Percentiles rank a stretch among this genome's conserved stretches.
Evolutionary conservation across 139 green algal species (phyloP).

Genomic region (Pleodorina starrii): DNA sequence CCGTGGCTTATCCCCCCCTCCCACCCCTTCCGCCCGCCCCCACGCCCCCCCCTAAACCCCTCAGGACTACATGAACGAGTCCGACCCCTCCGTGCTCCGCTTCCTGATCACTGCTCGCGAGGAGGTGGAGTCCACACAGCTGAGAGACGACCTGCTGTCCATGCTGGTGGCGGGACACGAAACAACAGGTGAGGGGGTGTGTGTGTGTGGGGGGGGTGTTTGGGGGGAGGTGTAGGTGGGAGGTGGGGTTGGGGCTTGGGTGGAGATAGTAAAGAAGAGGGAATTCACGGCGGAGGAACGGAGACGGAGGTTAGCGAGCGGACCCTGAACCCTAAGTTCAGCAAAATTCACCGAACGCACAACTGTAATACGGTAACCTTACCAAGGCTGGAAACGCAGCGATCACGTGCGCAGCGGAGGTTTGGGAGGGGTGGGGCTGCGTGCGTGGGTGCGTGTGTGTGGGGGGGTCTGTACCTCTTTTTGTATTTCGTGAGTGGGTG

Average conservation of each 20-base stretch:
- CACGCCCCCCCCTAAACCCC: not conserved
- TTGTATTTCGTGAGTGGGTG: too few species aligned
- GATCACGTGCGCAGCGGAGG: too few species aligned
- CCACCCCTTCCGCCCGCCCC: not conserved
- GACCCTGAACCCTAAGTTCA: too few species aligned
- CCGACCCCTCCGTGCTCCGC: constrained; percentile 94
- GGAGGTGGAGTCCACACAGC: constrained; percentile 89
- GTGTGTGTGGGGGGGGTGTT: not conserved
- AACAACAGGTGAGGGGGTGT: constrained; percentile 81
- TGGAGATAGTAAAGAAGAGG: not conserved
- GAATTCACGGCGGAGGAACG: too few species aligned
- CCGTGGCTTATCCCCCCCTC: too few species aligned
- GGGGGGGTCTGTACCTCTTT: not conserved
- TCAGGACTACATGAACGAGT: constrained; percentile 89
- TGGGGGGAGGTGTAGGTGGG: too few species aligned
- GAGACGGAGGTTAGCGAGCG: too few species aligned
- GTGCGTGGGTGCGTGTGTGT: not conserved
- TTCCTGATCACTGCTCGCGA: constrained; percentile 97
- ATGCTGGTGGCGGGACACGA: constrained; percentile 99
- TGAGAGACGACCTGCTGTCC: constrained; percentile 98
- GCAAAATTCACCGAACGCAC: too few species aligned
- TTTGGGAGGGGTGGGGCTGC: not conserved
- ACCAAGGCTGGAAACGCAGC: too few species aligned
- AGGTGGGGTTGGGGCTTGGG: too few species aligned
- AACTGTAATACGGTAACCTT: too few species aligned